Evolutionary conservation across 1,139 yeast genomes (phyloP).

Genomic region (Saccharomyces uvarum): DNA sequence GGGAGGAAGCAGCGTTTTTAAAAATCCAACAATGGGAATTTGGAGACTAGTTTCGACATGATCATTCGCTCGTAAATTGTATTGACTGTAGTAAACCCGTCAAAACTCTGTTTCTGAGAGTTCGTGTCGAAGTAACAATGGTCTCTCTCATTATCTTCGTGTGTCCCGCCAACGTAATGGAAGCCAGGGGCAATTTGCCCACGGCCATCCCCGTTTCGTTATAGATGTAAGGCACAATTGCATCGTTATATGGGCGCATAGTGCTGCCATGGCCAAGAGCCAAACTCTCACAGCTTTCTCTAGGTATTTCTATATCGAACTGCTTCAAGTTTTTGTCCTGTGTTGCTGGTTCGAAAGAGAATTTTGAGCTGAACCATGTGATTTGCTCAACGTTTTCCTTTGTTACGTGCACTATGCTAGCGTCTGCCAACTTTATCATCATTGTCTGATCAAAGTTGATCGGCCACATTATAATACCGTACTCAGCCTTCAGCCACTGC

Average conservation of each 20-base stretch:
- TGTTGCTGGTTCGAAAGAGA: conserved; percentile 8
- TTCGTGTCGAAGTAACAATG: conserved; percentile 4
- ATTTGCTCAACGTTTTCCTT: background rate
- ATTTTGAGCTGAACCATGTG: background rate
- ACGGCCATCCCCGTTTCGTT: conserved; percentile 16
- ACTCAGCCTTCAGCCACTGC: background rate
- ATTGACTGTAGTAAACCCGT: background rate
- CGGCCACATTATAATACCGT: background rate
- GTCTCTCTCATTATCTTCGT: background rate
- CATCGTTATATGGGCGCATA: conserved; percentile 3
- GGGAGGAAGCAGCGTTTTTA: background rate
- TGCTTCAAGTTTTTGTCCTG: conserved; percentile 11
- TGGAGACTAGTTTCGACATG: background rate
- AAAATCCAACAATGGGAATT: background rate
- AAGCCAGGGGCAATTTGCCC: conserved; percentile 10
- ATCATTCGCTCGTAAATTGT: background rate
- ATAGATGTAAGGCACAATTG: conserved; percentile 14
- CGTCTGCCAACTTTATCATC: conserved; percentile 1
- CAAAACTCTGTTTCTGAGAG: conserved; percentile 3
- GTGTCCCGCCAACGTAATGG: conserved; percentile 1
- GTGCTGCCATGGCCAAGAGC: background rate
- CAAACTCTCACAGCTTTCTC: conserved; percentile 10
- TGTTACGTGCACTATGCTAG: background rate
- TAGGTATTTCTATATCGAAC: conserved; percentile 17
- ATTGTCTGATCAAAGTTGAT: background rate